Base-by-base conservation (phyloP, 768 basidiomycete genomes). In the Sutorius australiensis region DNA sequence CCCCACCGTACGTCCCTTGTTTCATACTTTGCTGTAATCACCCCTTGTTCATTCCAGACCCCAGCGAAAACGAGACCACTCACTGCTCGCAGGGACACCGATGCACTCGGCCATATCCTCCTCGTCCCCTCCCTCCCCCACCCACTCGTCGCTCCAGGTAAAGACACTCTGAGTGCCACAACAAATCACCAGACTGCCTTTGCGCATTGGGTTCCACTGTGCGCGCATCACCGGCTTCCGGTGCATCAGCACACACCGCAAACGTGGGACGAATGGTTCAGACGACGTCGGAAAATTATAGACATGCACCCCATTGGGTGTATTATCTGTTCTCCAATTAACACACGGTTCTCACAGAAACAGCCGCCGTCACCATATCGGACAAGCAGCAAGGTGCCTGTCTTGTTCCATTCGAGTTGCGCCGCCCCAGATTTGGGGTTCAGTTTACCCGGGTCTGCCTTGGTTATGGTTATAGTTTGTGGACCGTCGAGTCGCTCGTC, bases 51-150 rank as follows among this genome's bases (percentile, higher is more conserved):
- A 39, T 38, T 13, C 31, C 27, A 39, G 33, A 11, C 11, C 17
- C 14, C 19, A 42, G 5, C 7, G 9, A 38, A 1, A 48, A 46
- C 21, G 13, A n/a, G 30, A 30, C 24, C 36, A 53, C 56, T 50
- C 28, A 80, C 90, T 72, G 89, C 89, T 82, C n/a, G 87, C 80
- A 32, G 94, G 94, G 5, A 97, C 82, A 7, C 90, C 90, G 32
- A 95, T 81, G 61, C 92, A 95, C 68, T 95, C 94, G 3, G 92
- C 91, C 71, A 92, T 86, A 62, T 92, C 92, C 56, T 74, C 71
- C 62, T 82, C 84, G 40, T 79, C 79, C 5, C 76, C 79, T 6
- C 69, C 74, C 41, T 82, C 82, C 28, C 76, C 77, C 14, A 82
- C 70, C 87, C 87, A 90, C 61, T 92, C 89, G 56, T 90, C 88